Evolutionary conservation across 208 protist species (phyloP), one percentile per base, ranked within the genome.

Genomic region (Herpetomonas samuelpessoai): DNA sequence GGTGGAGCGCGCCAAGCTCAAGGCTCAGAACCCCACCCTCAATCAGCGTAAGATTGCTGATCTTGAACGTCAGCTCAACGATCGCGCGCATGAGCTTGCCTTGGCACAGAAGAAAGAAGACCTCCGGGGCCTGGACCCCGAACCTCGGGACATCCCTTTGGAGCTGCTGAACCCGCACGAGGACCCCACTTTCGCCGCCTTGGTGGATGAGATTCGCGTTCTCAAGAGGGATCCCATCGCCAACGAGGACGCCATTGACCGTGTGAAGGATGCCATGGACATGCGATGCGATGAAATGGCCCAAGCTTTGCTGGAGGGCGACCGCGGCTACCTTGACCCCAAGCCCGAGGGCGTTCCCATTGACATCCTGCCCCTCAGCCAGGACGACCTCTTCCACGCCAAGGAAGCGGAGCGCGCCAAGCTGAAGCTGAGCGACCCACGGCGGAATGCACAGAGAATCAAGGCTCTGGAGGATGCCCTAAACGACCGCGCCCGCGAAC

Each of bases 31-130:
- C 46, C 59, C 75, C 7, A 19, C 39, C 12, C 54, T 44, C 1
- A 76, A 81, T 51, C 68, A 54, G 0, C 51, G 62, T 12, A 72
- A 74, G 48, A 68, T 90, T 12, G 55, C 56, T 28, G 62, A 57
- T 16, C 38, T 80, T 10, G 78, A 90, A 58, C 59, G 58, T 14
- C 65, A 78, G 25, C 66, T 94, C 16, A 94, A 94, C 59, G 61
- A 66, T 4, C 76, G 81, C 24, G 81, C 81, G 19, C 53, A 70
- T 45, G 76, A 84, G 41, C 65, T 94, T 26, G 87, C 76, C 9
- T 52, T 71, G 18, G 71, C 78, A 28, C 72, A 76, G 50, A 76
- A 80, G 35, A 55, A 64, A 30, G 65, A 54, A 1, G 81, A 88
- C 28, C 38, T 83, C 48, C 48, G 69, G 55, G 65, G 71, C 16